Conservation (phyloP, 306 rosid genomes). For the Neltuma alba region DNA sequence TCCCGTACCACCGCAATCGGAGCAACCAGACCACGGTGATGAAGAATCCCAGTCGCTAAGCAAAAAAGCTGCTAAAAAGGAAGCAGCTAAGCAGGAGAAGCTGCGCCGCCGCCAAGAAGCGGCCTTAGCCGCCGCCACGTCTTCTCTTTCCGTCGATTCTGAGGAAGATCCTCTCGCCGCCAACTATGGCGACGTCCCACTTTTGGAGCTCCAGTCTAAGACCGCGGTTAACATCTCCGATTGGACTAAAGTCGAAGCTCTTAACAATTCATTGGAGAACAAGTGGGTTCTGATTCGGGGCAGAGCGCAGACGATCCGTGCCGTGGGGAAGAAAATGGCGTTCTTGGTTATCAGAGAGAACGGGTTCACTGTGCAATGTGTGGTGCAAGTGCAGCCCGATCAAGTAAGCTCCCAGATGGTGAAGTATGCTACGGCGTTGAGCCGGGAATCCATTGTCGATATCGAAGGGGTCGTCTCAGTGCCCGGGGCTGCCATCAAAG, state of each 20-base stretch:
- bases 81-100: constrained; percentile 84
- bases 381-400: constrained; percentile 69
- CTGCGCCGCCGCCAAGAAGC: constrained; percentile 72
- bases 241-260: constrained; percentile 63
- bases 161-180: constrained; percentile 64
- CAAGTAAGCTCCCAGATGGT: constrained; percentile 86
- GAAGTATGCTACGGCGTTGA: constrained; percentile 66
- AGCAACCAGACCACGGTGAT: constrained; percentile 22
- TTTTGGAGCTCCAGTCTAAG: constrained; percentile 71
- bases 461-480: constrained; percentile 71
- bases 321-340: constrained; percentile 90
- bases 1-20: constrained; percentile 7
- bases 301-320: constrained; percentile 76
- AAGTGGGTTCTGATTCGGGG: constrained; percentile 63
- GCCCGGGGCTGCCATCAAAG: constrained; percentile 66
- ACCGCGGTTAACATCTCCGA: constrained; percentile 31
- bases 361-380: constrained; percentile 83
- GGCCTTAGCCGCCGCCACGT: constrained; percentile 41
- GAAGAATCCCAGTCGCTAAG: constrained; percentile 51
- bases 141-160: constrained; percentile 49
- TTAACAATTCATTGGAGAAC: constrained; percentile 46
- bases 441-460: constrained; percentile 82
- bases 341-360: constrained; percentile 72
- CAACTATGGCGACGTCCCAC: constrained; percentile 75
- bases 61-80: constrained; percentile 92